phyloP scores from a whole-genome alignment of 2,329 filamentous ascomycete species.

The Aspergillus japonicus region DNA sequence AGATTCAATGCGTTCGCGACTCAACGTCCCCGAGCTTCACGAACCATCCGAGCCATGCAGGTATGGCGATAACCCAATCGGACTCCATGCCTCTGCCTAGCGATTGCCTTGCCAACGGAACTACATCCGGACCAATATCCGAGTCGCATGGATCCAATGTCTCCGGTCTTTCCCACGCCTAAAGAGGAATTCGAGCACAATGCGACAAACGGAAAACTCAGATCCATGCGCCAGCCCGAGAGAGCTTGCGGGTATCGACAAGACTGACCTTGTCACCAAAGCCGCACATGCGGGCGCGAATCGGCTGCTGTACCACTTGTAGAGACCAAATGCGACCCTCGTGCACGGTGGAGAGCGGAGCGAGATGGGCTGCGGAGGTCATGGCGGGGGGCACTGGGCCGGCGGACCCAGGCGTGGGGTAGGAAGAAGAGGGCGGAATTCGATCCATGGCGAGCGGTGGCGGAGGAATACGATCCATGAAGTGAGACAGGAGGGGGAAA shows the following conservation, averaged over 20 bases:
- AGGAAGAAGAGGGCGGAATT: constrained; percentile 36
- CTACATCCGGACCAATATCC: not conserved
- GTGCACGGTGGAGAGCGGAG: constrained; percentile 41
- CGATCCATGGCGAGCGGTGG: constrained; percentile 43
- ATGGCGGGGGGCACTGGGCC: constrained; percentile 32
- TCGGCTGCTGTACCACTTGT: constrained; percentile 83
- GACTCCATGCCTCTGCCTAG: not conserved
- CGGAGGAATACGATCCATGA: constrained; percentile 22
- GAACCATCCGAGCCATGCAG: not conserved
- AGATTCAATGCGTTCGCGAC: not conserved
- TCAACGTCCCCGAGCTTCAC: not conserved
- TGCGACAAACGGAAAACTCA: not conserved
- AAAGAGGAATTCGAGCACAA: not conserved
- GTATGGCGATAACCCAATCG: not conserved
- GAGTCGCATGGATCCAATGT: not conserved
- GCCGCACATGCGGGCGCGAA: constrained; percentile 94
- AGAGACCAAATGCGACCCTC: constrained; percentile 58
- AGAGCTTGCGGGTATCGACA: not conserved
- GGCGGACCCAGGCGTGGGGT: constrained; percentile 36
- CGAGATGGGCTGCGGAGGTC: constrained; percentile 35
- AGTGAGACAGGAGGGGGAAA: constrained; percentile 2
- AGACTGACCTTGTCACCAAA: constrained; percentile 90
- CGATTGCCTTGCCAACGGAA: not conserved
- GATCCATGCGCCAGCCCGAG: not conserved
- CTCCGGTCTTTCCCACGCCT: not conserved